Percentiles rank a stretch among this genome's conserved stretches.
These are phyloP conservation scores for Lathyrus oleraceus DNA, from an alignment of 306 rosid species.

Conservation along the genomic window DNA sequence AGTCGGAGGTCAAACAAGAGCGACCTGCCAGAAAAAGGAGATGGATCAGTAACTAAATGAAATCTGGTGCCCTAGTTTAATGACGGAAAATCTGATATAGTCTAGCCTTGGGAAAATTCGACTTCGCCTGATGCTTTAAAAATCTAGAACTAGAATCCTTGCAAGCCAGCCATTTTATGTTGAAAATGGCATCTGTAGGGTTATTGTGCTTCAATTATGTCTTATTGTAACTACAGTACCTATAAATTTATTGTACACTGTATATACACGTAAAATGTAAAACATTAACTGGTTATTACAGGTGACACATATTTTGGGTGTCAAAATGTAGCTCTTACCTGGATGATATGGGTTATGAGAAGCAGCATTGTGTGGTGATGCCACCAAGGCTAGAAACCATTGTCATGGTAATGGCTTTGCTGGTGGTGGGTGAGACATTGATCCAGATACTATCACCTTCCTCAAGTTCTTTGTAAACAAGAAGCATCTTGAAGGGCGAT, in stretches of 20 bases:
- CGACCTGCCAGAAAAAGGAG: slow-evolving; percentile 96
- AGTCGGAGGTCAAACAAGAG: slow-evolving; percentile 78
- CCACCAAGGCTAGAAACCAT: slow-evolving; percentile 31
- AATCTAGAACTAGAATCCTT: slow-evolving; percentile 38
- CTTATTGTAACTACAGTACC: slow-evolving; percentile 58
- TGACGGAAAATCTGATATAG: slow-evolving; percentile 19
- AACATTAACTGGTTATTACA: slow-evolving; percentile 57
- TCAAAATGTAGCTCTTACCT: slow-evolving; percentile 39
- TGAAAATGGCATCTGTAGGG: slow-evolving; percentile 44
- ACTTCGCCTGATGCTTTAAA: slow-evolving; percentile 32
- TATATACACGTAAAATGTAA: slow-evolving; percentile 73
- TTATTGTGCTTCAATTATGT: slow-evolving; percentile 48
- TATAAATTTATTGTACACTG: slow-evolving; percentile 46
- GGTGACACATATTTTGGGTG: slow-evolving; percentile 56
- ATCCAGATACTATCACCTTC: slow-evolving; percentile 27
- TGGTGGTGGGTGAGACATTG: slow-evolving; percentile 39
- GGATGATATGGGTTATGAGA: slow-evolving; percentile 42
- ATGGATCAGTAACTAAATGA: slow-evolving; percentile 75
- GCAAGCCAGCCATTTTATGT: slow-evolving; percentile 35
- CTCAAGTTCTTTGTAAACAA: slow-evolving; percentile 13
- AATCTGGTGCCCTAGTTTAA: slow-evolving; percentile 25
- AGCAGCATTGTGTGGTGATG: slow-evolving; percentile 23
- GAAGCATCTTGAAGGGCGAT: slow-evolving; percentile 24
- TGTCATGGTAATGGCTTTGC: slow-evolving; percentile 30
- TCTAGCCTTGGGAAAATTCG: slow-evolving; percentile 32